Evolutionary conservation across 2,329 filamentous ascomycete species (phyloP).

Genomic region (Sporothrix mexicana): DNA sequence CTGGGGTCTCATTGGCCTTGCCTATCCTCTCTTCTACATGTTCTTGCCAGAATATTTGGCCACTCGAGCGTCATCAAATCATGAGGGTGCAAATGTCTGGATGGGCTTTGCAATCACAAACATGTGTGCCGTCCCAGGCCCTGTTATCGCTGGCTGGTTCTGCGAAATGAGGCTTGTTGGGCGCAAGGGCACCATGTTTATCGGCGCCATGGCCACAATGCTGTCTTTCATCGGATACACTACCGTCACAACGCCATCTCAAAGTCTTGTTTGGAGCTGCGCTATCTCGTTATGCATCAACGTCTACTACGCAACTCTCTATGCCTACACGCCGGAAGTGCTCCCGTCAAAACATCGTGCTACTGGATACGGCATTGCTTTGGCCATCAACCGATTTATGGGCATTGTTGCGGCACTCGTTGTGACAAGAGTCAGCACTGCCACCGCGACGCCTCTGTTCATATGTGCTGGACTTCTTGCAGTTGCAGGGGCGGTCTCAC

Average conservation of each 20-base stretch:
- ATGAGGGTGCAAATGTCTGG: background rate
- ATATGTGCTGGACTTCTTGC: background rate
- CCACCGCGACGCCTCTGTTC: background rate
- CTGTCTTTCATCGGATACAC: background rate
- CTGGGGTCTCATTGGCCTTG: background rate
- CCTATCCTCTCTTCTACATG: conserved; percentile 1
- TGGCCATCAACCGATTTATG: background rate
- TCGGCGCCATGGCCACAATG: background rate
- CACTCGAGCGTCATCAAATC: background rate
- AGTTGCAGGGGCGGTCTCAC: background rate
- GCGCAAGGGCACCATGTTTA: background rate
- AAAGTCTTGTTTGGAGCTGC: background rate
- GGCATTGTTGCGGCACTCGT: background rate
- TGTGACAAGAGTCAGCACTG: background rate
- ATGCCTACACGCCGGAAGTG: background rate
- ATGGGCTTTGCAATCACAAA: background rate
- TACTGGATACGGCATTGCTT: background rate
- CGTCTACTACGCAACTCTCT: background rate
- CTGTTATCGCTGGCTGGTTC: background rate
- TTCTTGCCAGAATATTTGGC: background rate
- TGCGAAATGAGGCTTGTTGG: background rate
- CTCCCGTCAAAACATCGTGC: background rate
- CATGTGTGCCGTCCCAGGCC: background rate
- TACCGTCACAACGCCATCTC: background rate
- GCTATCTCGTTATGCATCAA: background rate